phyloP scores from a whole-genome alignment of 2,329 filamentous ascomycete species.

The Aspergillus sclerotialis region DNA sequence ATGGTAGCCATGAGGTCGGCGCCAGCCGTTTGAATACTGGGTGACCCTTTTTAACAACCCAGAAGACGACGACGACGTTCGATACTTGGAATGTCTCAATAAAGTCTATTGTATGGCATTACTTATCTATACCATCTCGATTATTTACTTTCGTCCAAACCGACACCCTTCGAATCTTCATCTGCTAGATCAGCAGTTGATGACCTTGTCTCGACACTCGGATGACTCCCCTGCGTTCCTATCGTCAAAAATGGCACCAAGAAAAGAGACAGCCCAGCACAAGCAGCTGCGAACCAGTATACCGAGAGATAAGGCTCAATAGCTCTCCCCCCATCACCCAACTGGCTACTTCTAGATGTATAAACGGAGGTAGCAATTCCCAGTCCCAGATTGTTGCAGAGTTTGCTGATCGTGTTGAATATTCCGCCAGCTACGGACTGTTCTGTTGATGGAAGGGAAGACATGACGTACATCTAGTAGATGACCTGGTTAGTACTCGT shows the following conservation, averaged over 20 bases:
- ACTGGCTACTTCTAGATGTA: conserved; percentile 12
- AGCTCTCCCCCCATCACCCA: conserved; percentile 9
- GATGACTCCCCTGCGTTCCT: not conserved
- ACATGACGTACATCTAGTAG: conserved; percentile 60
- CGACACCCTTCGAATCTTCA: not conserved
- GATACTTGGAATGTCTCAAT: too few relatives aligned
- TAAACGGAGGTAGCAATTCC: conserved; percentile 48
- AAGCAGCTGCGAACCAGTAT: conserved; percentile 23
- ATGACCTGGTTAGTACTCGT: conserved; percentile 7
- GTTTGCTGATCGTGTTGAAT: conserved; percentile 59
- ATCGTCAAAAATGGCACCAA: conserved; percentile 24
- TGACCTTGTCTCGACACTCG: not conserved
- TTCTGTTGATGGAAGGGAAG: conserved; percentile 54
- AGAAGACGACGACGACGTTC: too few relatives aligned
- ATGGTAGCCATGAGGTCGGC: too few relatives aligned
- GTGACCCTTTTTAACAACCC: too few relatives aligned
- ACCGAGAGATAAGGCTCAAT: conserved; percentile 22
- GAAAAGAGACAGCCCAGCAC: conserved; percentile 18
- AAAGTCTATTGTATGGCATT: not conserved
- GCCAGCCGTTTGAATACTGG: too few relatives aligned
- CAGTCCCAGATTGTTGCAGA: conserved; percentile 54
- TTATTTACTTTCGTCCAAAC: not conserved
- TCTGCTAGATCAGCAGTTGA: not conserved
- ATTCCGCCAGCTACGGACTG: conserved; percentile 62
- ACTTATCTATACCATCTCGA: not conserved